Conservation (phyloP, 192 early-diverging fungal genomes). For the Rhizoclosmatium sp. region DNA sequence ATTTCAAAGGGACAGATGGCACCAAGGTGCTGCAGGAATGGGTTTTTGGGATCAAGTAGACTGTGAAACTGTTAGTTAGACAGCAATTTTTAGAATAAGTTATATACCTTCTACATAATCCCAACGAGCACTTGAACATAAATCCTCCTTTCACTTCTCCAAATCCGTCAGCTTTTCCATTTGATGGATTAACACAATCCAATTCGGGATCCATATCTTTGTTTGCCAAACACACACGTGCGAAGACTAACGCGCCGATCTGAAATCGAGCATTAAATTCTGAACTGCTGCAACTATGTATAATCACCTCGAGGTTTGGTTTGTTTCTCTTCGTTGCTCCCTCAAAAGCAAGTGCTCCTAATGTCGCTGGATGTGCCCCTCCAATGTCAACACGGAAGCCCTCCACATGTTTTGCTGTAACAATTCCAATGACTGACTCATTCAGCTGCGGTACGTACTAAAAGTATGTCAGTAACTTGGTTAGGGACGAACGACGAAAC, state of each 20-base stretch:
- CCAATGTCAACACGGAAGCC: slow-evolving; percentile 93
- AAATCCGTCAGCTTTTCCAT: slow-evolving; percentile 86
- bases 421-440: slow-evolving; percentile 89
- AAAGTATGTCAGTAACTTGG: neutral
- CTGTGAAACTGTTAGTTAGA: slow-evolving; percentile 45
- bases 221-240: slow-evolving; percentile 84
- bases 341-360: slow-evolving; percentile 89
- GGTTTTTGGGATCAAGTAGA: slow-evolving; percentile 72
- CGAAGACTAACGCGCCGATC: slow-evolving; percentile 83
- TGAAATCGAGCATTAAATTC: slow-evolving; percentile 22
- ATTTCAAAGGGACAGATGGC: slow-evolving; percentile 82
- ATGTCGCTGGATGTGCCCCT: slow-evolving; percentile 81
- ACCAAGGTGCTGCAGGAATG: slow-evolving; percentile 76
- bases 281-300: too few relatives aligned
- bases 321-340: slow-evolving; percentile 90
- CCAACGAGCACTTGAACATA: slow-evolving; percentile 82
- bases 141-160: slow-evolving; percentile 88
- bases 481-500: slow-evolving; percentile 20
- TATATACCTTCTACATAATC: slow-evolving; percentile 71
- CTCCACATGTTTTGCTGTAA: slow-evolving; percentile 71
- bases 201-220: slow-evolving; percentile 98
- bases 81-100: neutral
- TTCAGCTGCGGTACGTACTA: slow-evolving; percentile 88
- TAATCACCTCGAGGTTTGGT: slow-evolving; percentile 77
- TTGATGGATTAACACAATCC: slow-evolving; percentile 84